Evolutionary conservation across 306 rosid species (phyloP).

Genomic region (Cucurbita argyrosperma): DNA sequence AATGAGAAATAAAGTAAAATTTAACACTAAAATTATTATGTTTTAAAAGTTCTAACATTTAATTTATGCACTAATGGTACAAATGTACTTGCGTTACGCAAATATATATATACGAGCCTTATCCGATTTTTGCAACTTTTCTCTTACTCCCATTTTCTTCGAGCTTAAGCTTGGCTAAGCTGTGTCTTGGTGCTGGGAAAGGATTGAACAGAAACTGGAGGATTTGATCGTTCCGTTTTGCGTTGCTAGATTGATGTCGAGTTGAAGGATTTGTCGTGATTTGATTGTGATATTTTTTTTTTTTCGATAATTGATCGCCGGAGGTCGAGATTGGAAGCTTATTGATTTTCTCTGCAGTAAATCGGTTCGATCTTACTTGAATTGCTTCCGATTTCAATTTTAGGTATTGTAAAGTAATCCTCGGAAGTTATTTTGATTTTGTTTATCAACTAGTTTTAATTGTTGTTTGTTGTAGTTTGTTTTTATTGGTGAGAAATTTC

Average conservation of each 20-base stretch:
- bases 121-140: background rate
- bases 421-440: background rate
- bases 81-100: background rate
- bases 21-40: background rate
- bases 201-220: background rate
- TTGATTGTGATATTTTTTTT: background rate
- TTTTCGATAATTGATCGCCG: background rate
- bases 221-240: background rate
- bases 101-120: background rate
- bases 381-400: constrained; percentile 1
- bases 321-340: background rate
- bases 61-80: background rate
- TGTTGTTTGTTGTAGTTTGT: background rate
- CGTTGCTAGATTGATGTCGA: background rate
- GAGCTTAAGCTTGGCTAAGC: background rate
- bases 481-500: background rate
- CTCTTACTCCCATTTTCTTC: background rate
- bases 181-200: background rate
- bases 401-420: background rate
- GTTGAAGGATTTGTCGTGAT: background rate
- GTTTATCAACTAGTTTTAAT: background rate
- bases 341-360: background rate
- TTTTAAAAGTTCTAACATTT: background rate
- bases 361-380: background rate
- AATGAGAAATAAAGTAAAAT: background rate